Conservation (phyloP, 495 filamentous ascomycete genomes). For the Polyplosphaeria fusca region DNA sequence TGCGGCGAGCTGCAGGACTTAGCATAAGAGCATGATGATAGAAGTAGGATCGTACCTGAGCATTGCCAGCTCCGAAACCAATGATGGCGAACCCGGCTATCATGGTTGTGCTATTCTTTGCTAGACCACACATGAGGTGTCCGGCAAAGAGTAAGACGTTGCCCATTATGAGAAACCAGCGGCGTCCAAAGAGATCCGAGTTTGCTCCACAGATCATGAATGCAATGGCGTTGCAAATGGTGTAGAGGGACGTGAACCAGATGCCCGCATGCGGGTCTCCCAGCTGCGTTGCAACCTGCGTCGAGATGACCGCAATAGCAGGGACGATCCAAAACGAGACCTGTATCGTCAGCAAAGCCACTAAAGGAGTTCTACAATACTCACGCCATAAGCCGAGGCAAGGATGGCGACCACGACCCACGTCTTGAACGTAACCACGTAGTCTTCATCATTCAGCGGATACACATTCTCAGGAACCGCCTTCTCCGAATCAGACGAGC, state of each 20-base stretch:
- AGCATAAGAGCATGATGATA: neutral
- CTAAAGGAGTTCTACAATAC: neutral
- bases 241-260: conserved; percentile 22
- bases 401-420: conserved; percentile 21
- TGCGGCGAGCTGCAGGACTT: conserved; percentile 25
- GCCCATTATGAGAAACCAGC: conserved; percentile 20
- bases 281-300: conserved; percentile 13
- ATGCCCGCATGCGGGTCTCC: conserved; percentile 7
- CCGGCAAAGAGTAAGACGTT: conserved; percentile 17
- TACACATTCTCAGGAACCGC: neutral
- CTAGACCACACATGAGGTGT: conserved; percentile 10
- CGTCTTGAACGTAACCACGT: conserved; percentile 23
- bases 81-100: conserved; percentile 7
- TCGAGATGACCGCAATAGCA: conserved; percentile 5
- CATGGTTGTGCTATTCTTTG: conserved; percentile 16
- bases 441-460: conserved; percentile 9
- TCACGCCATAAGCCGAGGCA: conserved; percentile 14
- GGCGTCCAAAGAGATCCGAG: conserved; percentile 18
- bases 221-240: conserved; percentile 22
- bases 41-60: conserved; percentile 14
- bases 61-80: conserved; percentile 25
- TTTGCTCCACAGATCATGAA: conserved; percentile 31
- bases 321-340: conserved; percentile 19
- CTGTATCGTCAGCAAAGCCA: conserved; percentile 10
- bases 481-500: conserved; percentile 2